Evolutionary conservation across 106 monocot genomes (phyloP), one percentile per base, ranked within the genome.

Genomic region (Platanthera zijinensis): DNA sequence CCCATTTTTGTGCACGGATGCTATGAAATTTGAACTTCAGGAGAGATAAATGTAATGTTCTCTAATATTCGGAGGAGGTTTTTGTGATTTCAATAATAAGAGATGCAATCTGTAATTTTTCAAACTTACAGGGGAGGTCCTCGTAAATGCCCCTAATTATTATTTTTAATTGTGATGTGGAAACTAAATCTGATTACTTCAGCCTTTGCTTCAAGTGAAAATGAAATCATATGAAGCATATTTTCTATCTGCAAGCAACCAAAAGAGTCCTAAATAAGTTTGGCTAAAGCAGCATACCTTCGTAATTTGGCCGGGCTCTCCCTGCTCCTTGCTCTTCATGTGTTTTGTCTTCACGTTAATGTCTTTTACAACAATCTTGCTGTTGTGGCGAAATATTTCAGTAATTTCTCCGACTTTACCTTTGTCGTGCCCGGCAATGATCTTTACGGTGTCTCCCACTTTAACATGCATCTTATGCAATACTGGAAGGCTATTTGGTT

Each of bases 401-500:
- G 81, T 75, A 76, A 95, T 85, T 80, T 95, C 92, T 69, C 95
- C 95, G 76, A 84, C 75, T 81, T 95, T 95, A 68, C 95, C 95
- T 78, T 95, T 95, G 48, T 95, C 95, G 77, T 74, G 86, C 6
- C 95, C 95, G 28, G 90, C 53, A 49, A 95, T 95, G 76, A 95
- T 57, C 82, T 97, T 86, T 0, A 97, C 91, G 4, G 97, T 97
- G 75, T 97, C 97, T 11, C 97, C 97, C 68, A 97, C 73, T 79
- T 89, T 97, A 32, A 97, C 97, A 75, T 97, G 97, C 97, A 97
- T 89, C 80, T 97, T 97, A 49, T 97, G 93, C 64, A 97, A 76
- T 51, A 91, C 75, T 28, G 97, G 97, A 66, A 94, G 93, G 74
- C 97, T 91, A 78, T 97, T 97, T 21, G 91, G 89, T 81, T 97